A percentile compares a stretch with the other conserved stretches of the same genome.
phyloP scores from a whole-genome alignment of 2,329 filamentous ascomycete species.

The Meredithiella fracta region DNA sequence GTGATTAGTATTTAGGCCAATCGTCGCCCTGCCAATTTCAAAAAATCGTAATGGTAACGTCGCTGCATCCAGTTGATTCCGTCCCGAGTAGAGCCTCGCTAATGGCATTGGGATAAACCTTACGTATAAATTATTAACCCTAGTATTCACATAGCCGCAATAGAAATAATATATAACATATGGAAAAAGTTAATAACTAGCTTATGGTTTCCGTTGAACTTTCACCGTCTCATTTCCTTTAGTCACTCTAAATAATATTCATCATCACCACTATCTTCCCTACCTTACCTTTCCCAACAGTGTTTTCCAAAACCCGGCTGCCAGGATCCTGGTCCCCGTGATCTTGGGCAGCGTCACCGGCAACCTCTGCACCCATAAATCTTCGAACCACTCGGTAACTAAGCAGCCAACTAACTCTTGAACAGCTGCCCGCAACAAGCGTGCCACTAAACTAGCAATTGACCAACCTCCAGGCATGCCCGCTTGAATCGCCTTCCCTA shows the following conservation, averaged over 20 bases:
- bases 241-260: not conserved
- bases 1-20: too few relatives aligned
- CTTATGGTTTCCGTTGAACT: not conserved
- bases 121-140: too few relatives aligned
- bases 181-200: not conserved
- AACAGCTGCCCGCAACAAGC: conserved; percentile 45
- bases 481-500: conserved; percentile 45
- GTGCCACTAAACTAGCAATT: conserved; percentile 26
- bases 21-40: too few relatives aligned
- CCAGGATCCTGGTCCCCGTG: conserved; percentile 61
- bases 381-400: too few relatives aligned
- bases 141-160: too few relatives aligned
- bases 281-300: conserved; percentile 55
- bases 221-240: not conserved
- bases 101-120: too few relatives aligned
- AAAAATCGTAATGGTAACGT: too few relatives aligned
- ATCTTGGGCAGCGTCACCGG: conserved; percentile 58
- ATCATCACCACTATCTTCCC: conserved; percentile 65
- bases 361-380: conserved; percentile 47
- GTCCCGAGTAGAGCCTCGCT: too few relatives aligned
- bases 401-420: conserved; percentile 16
- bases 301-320: conserved; percentile 55
- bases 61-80: too few relatives aligned
- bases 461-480: conserved; percentile 51
- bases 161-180: not conserved